Evolutionary conservation across 306 rosid species (phyloP).

Genomic region (Vigna nakashimae): DNA sequence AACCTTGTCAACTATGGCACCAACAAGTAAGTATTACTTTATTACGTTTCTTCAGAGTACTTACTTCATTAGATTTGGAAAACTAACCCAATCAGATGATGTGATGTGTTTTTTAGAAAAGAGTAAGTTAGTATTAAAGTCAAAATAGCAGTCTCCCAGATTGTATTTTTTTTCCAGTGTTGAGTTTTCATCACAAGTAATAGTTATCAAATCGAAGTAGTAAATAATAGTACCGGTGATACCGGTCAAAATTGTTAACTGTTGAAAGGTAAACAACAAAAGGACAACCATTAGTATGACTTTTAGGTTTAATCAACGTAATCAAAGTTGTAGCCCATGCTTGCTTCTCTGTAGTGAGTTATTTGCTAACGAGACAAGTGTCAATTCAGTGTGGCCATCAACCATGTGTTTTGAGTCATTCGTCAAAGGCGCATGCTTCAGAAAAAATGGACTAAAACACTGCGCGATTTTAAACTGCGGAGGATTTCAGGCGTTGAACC

Average conservation of each 20-base stretch:
- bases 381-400: not conserved
- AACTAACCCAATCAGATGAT: not conserved
- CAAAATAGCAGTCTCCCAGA: slow-evolving; percentile 1
- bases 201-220: slow-evolving; percentile 16
- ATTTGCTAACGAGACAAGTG: slow-evolving; percentile 16
- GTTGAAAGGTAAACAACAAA: slow-evolving; percentile 14
- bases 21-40: slow-evolving; percentile 67
- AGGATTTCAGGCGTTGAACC: not conserved
- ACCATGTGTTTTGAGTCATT: slow-evolving; percentile 7
- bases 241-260: slow-evolving; percentile 38
- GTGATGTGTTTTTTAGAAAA: not conserved
- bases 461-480: not conserved
- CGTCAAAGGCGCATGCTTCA: not conserved
- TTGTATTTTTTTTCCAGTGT: not conserved
- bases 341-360: not conserved
- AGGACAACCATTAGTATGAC: slow-evolving; percentile 15
- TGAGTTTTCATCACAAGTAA: slow-evolving; percentile 9
- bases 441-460: not conserved
- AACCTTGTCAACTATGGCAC: slow-evolving; percentile 86
- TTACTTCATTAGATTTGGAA: not conserved
- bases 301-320: slow-evolving; percentile 4
- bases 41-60: not conserved
- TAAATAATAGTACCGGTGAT: slow-evolving; percentile 6
- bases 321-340: slow-evolving; percentile 30
- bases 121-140: not conserved